Conservation (phyloP, 2,329 filamentous ascomycete species). For the Domatiomyces catenatus region DNA sequence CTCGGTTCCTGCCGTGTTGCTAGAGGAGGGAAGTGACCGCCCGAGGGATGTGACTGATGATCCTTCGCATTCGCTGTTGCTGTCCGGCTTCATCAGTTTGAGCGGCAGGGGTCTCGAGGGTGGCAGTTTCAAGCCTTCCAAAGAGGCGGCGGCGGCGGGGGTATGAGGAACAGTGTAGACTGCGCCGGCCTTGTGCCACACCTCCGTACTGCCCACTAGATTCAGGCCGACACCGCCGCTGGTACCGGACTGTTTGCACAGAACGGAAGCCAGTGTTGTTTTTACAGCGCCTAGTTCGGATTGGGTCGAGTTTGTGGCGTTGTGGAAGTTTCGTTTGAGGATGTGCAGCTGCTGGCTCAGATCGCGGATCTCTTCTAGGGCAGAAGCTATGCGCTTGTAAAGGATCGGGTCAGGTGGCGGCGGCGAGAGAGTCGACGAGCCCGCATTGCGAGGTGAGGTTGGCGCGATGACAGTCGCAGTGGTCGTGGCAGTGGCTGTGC, state of each 20-base stretch:
- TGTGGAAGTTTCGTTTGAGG: constrained; percentile 9
- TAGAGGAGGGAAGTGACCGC: no score
- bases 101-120: not conserved
- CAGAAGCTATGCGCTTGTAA: constrained; percentile 11
- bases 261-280: constrained; percentile 11
- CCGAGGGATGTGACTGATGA: not conserved
- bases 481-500: not conserved
- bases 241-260: constrained; percentile 8
- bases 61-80: not conserved
- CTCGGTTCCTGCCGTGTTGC: not conserved
- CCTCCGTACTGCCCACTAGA: not conserved
- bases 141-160: no score
- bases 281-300: constrained; percentile 12
- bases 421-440: not conserved
- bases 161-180: not conserved
- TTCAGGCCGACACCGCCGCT: not conserved
- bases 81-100: not conserved
- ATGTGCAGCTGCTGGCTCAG: constrained; percentile 10
- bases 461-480: not conserved
- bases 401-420: not conserved
- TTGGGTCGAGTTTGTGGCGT: constrained; percentile 8
- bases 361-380: constrained; percentile 15
- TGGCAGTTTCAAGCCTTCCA: not conserved
- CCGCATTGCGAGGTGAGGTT: not conserved
- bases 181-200: not conserved